These are phyloP conservation scores for Termitomyces sp. DNA, from an alignment of 768 basidiomycete genomes.

Conservation along the genomic window DNA sequence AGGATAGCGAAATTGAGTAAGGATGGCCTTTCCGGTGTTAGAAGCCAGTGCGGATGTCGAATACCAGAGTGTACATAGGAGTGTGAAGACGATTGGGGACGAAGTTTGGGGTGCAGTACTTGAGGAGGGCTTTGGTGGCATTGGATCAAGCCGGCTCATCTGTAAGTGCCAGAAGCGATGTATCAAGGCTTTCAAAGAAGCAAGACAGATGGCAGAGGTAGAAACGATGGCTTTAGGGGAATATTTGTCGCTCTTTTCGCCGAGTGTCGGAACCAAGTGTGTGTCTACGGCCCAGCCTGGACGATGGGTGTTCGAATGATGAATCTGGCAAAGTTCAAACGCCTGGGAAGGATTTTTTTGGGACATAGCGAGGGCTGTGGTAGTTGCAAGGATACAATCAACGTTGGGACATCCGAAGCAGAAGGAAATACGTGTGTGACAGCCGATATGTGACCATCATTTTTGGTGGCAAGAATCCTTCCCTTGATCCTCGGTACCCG, in stretches of 20 bases:
- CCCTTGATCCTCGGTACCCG: conserved; percentile 5
- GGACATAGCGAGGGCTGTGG: conserved; percentile 14
- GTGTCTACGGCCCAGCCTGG: conserved; percentile 24
- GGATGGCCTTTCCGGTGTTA: conserved; percentile 94
- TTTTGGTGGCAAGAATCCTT: not conserved
- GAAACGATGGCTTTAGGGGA: conserved; percentile 18
- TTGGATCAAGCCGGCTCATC: conserved; percentile 19
- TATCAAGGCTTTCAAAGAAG: conserved; percentile 20
- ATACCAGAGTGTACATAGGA: conserved; percentile 91
- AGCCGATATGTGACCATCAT: conserved; percentile 10
- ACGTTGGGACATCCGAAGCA: conserved; percentile 9
- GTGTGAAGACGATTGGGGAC: conserved; percentile 52
- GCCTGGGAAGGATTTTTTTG: conserved; percentile 19
- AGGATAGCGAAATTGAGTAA: conserved; percentile 90
- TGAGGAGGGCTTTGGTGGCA: conserved; percentile 22
- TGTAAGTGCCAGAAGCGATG: conserved; percentile 18
- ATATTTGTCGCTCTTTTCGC: conserved; percentile 27
- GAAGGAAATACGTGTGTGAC: not conserved
- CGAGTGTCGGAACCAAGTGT: conserved; percentile 24
- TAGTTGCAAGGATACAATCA: conserved; percentile 4
- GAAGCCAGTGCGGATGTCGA: conserved; percentile 88
- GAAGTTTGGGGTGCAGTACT: conserved; percentile 23
- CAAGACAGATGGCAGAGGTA: conserved; percentile 18
- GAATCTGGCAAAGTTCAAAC: conserved; percentile 17
- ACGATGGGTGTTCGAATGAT: conserved; percentile 15